phyloP scores from a whole-genome alignment of 352 stramenopile genomes.

The Phytophthora pseudosyringae region DNA sequence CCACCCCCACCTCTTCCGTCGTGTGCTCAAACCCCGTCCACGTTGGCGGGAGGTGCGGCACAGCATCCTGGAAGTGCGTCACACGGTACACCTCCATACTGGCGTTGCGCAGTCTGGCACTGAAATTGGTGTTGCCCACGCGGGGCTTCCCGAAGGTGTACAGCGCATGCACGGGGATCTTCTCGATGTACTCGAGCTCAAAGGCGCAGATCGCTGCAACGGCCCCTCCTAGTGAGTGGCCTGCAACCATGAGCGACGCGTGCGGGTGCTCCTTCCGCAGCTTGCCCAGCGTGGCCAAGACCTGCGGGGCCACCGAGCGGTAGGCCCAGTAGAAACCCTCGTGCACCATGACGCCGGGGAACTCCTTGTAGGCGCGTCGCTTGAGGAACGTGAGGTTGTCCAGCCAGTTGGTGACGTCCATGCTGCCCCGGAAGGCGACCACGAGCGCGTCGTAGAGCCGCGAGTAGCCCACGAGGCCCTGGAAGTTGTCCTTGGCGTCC shows the following conservation, averaged over 20 bases:
- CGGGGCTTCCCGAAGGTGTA: constrained; percentile 85
- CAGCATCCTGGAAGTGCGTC: constrained; percentile 80
- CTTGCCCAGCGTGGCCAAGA: constrained; percentile 44
- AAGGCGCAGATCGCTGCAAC: constrained; percentile 79
- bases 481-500: constrained; percentile 79
- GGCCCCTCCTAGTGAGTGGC: constrained; percentile 78
- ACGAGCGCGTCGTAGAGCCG: constrained; percentile 55
- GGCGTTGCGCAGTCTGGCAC: constrained; percentile 51
- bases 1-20: constrained; percentile 61
- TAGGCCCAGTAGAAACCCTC: constrained; percentile 87
- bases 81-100: constrained; percentile 73
- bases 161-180: constrained; percentile 56
- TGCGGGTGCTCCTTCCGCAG: constrained; percentile 46
- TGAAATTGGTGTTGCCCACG: constrained; percentile 77
- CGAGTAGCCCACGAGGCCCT: constrained; percentile 81
- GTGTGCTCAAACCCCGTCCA: constrained; percentile 82
- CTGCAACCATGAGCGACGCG: constrained; percentile 65
- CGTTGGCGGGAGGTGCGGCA: constrained; percentile 78
- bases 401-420: constrained; percentile 86
- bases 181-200: constrained; percentile 69
- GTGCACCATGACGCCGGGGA: constrained; percentile 70
- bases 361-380: constrained; percentile 64
- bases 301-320: constrained; percentile 57
- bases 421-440: constrained; percentile 84
- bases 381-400: constrained; percentile 89